Evolutionary conservation across 208 protist species (phyloP).

Genomic region (Trypanosoma theileri): DNA sequence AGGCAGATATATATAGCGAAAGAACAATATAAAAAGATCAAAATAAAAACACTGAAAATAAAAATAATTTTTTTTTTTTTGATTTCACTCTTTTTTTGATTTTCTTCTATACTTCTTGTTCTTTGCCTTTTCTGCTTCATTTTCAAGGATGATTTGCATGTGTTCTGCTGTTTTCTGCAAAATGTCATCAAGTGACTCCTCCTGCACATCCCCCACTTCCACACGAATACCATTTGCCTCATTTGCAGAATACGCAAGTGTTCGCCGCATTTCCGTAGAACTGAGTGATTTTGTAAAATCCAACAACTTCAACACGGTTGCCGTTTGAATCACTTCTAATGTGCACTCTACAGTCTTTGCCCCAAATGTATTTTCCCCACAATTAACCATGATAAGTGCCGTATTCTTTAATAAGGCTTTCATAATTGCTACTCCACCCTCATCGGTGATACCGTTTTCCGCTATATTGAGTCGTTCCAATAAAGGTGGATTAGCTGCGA

Average conservation of each 20-base stretch:
- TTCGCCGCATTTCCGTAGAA: constrained; percentile 52
- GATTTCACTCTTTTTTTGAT: not conserved
- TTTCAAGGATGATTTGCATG: constrained; percentile 69
- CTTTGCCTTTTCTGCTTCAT: constrained; percentile 54
- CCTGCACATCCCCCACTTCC: constrained; percentile 58
- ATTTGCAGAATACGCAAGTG: constrained; percentile 52
- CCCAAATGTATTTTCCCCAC: constrained; percentile 59
- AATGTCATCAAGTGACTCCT: constrained; percentile 34
- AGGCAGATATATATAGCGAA: not conserved
- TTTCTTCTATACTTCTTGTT: constrained; percentile 13
- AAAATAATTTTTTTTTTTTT: not conserved
- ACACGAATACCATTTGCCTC: constrained; percentile 75
- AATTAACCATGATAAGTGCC: constrained; percentile 51
- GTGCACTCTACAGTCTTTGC: constrained; percentile 53
- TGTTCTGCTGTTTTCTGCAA: constrained; percentile 58
- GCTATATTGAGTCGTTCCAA: constrained; percentile 66
- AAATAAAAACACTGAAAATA: not conserved
- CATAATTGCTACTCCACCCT: constrained; percentile 45
- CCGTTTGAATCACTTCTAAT: constrained; percentile 45
- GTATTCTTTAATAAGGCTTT: constrained; percentile 66
- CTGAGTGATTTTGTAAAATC: constrained; percentile 64
- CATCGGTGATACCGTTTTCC: constrained; percentile 76
- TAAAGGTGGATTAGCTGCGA: constrained; percentile 50
- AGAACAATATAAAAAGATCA: too few relatives aligned
- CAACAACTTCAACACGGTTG: constrained; percentile 71